A percentile compares a stretch with the other conserved stretches of the same genome.
Conservation (phyloP, 768 basidiomycete genomes). For the Phallus indusiatus region DNA sequence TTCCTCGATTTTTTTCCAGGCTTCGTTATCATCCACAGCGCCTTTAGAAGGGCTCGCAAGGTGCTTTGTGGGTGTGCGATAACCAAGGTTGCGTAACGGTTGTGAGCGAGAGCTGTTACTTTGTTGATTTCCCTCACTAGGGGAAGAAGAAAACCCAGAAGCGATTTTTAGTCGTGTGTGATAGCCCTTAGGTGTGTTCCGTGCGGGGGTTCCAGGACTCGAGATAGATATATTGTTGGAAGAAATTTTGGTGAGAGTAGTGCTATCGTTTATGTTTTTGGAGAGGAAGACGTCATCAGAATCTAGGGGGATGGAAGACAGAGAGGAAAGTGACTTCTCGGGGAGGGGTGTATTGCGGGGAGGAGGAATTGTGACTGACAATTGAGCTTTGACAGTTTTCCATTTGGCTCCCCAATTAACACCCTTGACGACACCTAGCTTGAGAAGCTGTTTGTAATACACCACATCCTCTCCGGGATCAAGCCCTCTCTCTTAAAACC, state of each 20-base stretch:
- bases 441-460: constrained; percentile 74
- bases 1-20: constrained; percentile 70
- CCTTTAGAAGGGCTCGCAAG: neutral
- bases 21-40: constrained; percentile 42
- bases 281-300: constrained; percentile 28
- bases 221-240: neutral
- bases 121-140: neutral
- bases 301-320: constrained; percentile 22
- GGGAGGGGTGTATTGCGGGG: neutral
- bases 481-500: constrained; percentile 62
- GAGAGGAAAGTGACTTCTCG: neutral
- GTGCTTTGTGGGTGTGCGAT: neutral
- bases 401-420: constrained; percentile 78
- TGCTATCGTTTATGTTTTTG: constrained; percentile 17
- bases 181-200: neutral
- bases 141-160: neutral
- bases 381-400: constrained; percentile 54
- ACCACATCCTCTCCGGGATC: constrained; percentile 68
- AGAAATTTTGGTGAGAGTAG: neutral
- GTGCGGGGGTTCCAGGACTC: neutral
- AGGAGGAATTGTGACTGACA: constrained; percentile 13
- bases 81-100: neutral
- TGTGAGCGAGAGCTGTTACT: neutral
- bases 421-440: constrained; percentile 74
- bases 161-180: neutral